phyloP scores from a whole-genome alignment of 108 stramenopile species.

The Heterococcus sp. region DNA sequence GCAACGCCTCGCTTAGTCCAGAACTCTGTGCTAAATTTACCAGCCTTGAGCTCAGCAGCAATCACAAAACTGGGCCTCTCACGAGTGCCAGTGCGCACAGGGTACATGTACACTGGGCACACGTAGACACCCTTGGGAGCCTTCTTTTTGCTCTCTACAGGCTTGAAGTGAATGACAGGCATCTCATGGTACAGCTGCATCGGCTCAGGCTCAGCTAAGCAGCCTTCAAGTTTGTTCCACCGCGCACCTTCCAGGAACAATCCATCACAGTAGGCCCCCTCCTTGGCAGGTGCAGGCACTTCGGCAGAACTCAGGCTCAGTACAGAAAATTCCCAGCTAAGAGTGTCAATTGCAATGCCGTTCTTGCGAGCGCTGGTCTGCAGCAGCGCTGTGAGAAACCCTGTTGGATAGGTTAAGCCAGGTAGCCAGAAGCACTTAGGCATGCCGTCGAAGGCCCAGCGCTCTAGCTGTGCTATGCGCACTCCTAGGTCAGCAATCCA shows the following conservation, averaged over 20 bases:
- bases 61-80: conserved; percentile 65
- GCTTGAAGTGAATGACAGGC: conserved; percentile 70
- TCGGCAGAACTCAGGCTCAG: conserved; percentile 4
- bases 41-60: conserved; percentile 51
- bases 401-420: conserved; percentile 68
- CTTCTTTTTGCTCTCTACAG: conserved; percentile 60
- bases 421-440: conserved; percentile 65
- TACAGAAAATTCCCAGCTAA: conserved; percentile 60
- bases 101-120: conserved; percentile 68
- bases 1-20: conserved; percentile 68
- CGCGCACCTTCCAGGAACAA: conserved; percentile 64
- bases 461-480: conserved; percentile 46
- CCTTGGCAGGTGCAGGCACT: conserved; percentile 51
- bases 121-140: conserved; percentile 54
- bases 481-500: conserved; percentile 61
- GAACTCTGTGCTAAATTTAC: conserved; percentile 51
- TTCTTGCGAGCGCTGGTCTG: conserved; percentile 63
- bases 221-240: conserved; percentile 54
- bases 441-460: conserved; percentile 51
- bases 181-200: conserved; percentile 64
- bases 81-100: conserved; percentile 62
- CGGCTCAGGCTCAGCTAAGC: conserved; percentile 59
- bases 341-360: conserved; percentile 61
- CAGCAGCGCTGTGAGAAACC: conserved; percentile 63
- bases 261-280: conserved; percentile 61